Base-by-base conservation (phyloP, 192 early-diverging fungal species). In the Piromyces sp. region DNA sequence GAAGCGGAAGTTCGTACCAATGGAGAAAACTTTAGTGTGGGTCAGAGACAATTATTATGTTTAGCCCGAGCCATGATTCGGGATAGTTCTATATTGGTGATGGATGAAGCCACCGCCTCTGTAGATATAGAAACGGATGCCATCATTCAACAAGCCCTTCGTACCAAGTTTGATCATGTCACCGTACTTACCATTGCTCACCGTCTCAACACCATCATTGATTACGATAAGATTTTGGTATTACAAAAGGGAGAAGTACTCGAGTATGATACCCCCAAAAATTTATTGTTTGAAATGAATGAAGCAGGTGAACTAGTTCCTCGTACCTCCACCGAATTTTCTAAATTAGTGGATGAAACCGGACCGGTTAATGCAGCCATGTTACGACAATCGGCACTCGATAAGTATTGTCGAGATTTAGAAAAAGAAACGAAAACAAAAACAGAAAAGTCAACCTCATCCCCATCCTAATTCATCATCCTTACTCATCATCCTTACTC, bases 151-250 rank as follows among this genome's bases (percentile, higher is more conserved):
- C 83, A 85, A 30, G 95, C 95, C 0, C 80, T 93, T 95, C 30
- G 93, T 79, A 80, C 85, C 17, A 90, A 89, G 92, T 94, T 95
- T 82, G 85, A 86, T 37, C 84, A 91, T 79, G 89, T 91, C 4
- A 94, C 97, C 0, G 84, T 98, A 40, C 84, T 98, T 30, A 93
- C 92, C 80, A 95, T 98, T 84, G 97, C 97, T 12, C 97, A 98
- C 84, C 90, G 95, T 31, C 89, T 95, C 84, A 93, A 95, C 86
- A 95, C 94, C 2, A 82, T 85, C 4, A 84, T 87, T 80, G 87
- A 87, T 81, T 86, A 87, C 91, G 28, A 40, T 90, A 82, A 81
- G 3, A 85, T 88, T 30, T 33, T 88, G 42, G 85, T 86, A 16
- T 82, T 88, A 83, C 84, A 85, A 30, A 83, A 86, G 80, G 87